phyloP scores from a whole-genome alignment of 1,284 basidiomycete species.

The Cutaneotrichosporon sp. region DNA sequence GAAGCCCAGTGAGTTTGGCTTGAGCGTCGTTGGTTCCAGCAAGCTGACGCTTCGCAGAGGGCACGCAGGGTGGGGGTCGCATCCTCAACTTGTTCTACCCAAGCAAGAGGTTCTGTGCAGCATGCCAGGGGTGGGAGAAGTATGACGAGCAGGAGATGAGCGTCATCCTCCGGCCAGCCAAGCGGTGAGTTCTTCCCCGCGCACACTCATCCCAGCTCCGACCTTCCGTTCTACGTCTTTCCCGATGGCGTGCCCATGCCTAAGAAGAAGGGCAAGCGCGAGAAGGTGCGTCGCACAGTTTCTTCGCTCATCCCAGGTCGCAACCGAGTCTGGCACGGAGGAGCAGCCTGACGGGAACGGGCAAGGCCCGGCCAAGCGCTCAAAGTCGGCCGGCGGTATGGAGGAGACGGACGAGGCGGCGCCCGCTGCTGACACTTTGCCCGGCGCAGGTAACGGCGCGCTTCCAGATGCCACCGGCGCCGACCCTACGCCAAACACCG shows the following conservation, averaged over 20 bases:
- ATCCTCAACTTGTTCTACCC: constrained; percentile 96
- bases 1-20: constrained; percentile 71
- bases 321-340: constrained; percentile 28
- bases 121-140: constrained; percentile 94
- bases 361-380: constrained; percentile 48
- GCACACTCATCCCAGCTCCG: constrained; percentile 31
- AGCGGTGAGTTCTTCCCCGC: constrained; percentile 63
- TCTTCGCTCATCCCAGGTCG: constrained; percentile 10
- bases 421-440: neutral
- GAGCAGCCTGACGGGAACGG: constrained; percentile 31
- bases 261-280: constrained; percentile 51
- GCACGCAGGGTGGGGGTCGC: constrained; percentile 54
- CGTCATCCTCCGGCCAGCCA: constrained; percentile 90
- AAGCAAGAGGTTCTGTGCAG: constrained; percentile 91
- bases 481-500: constrained; percentile 34
- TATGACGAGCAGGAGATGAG: constrained; percentile 93
- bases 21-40: neutral
- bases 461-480: constrained; percentile 30
- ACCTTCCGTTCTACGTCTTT: constrained; percentile 48
- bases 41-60: constrained; percentile 34
- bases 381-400: constrained; percentile 35
- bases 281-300: constrained; percentile 30
- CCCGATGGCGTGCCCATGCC: constrained; percentile 48
- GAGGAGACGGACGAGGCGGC: constrained; percentile 1
- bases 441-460: constrained; percentile 2